phyloP scores from a whole-genome alignment of 75 land plant genomes.

The Pinus taeda region DNA sequence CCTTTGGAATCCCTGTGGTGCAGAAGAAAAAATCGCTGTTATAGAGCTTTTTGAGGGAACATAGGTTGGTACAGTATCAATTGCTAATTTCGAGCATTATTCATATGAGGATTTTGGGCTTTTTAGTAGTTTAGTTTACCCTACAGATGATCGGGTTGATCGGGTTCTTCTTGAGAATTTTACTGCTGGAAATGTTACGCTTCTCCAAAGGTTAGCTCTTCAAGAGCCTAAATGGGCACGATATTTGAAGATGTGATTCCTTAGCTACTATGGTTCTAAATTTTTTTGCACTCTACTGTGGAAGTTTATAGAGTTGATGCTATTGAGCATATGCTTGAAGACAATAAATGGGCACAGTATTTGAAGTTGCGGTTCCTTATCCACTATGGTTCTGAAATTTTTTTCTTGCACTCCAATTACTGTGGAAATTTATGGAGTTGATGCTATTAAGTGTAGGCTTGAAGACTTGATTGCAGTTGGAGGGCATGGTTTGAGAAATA shows the following conservation, averaged over 20 bases:
- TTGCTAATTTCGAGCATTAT: slow-evolving; percentile 88
- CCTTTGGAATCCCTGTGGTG: too few species aligned
- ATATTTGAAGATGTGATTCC: slow-evolving; percentile 64
- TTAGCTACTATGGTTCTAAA: slow-evolving; percentile 85
- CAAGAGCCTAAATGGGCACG: slow-evolving; percentile 88
- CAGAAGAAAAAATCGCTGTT: slow-evolving; percentile 55
- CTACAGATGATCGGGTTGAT: slow-evolving; percentile 62
- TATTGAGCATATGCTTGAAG: too few species aligned
- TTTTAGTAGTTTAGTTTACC: slow-evolving; percentile 71
- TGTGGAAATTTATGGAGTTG: too few species aligned
- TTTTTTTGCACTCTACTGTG: slow-evolving; percentile 90
- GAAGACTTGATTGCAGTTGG: slow-evolving; percentile 75
- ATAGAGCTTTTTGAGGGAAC: slow-evolving; percentile 85
- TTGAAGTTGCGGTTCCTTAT: too few species aligned
- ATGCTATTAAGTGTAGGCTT: too few species aligned
- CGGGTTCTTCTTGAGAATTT: slow-evolving; percentile 69
- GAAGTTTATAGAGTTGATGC: too few species aligned
- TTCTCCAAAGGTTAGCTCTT: slow-evolving; percentile 58
- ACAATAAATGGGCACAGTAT: too few species aligned
- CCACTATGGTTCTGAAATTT: too few species aligned
- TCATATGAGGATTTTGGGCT: slow-evolving; percentile 81
- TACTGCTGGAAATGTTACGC: slow-evolving; percentile 75
- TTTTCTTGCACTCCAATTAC: too few species aligned
- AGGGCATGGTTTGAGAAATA: slow-evolving; percentile 10
- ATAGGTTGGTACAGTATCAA: slow-evolving; percentile 55